Conservation (phyloP, 2,329 filamentous ascomycete species). For the Cercospora janseana region DNA sequence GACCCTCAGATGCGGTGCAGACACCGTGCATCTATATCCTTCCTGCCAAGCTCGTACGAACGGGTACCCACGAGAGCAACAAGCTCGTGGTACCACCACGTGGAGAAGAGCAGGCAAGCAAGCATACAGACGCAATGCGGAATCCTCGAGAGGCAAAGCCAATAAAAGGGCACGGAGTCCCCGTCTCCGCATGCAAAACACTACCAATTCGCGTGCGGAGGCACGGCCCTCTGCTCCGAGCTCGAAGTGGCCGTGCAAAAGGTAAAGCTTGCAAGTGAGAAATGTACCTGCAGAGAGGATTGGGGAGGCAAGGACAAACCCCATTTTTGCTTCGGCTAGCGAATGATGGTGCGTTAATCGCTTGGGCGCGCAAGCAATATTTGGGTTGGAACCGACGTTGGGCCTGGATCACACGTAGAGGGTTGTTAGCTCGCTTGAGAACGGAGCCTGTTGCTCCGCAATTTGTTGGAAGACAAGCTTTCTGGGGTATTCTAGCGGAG, state of each 20-base stretch:
- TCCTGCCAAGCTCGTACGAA: constrained; percentile 7
- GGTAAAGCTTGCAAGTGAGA: background rate
- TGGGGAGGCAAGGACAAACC: constrained; percentile 2
- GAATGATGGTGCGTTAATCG: constrained; percentile 10
- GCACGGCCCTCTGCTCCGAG: constrained; percentile 15
- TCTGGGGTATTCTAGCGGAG: constrained; percentile 7
- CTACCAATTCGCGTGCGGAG: constrained; percentile 7
- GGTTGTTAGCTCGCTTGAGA: constrained; percentile 9
- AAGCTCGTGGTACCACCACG: background rate
- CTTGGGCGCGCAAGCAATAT: too few relatives aligned
- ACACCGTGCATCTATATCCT: constrained; percentile 15
- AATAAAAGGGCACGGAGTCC: constrained; percentile 10
- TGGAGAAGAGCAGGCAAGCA: too few relatives aligned
- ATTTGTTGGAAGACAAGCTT: constrained; percentile 9
- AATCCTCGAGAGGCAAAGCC: constrained; percentile 11
- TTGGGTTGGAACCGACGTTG: too few relatives aligned
- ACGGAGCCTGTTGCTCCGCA: constrained; percentile 13
- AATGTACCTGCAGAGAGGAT: background rate
- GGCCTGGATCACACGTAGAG: constrained; percentile 7
- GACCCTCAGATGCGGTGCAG: background rate
- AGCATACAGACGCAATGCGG: too few relatives aligned
- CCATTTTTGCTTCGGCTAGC: constrained; percentile 8
- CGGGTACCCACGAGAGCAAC: constrained; percentile 1
- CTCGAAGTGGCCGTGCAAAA: background rate
- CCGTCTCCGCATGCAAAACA: constrained; percentile 7